A percentile compares a stretch with the other conserved stretches of the same genome.
phyloP scores from a whole-genome alignment of 495 filamentous ascomycete genomes.

The Lasiosphaeriaceae sp. region DNA sequence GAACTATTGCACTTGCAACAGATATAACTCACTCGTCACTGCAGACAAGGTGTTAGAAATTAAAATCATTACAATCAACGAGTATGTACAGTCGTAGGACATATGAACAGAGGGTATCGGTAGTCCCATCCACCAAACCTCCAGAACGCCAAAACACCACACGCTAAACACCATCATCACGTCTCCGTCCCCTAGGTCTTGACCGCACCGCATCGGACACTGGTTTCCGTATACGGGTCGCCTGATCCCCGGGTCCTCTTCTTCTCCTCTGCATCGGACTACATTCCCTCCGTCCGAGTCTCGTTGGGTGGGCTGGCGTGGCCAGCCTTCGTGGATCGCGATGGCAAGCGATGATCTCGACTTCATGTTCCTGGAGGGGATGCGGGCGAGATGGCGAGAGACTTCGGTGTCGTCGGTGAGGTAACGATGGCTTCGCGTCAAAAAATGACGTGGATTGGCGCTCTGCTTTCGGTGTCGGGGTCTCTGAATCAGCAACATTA shows the following conservation, averaged over 20 bases:
- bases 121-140: conserved; percentile 17
- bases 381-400: conserved; percentile 27
- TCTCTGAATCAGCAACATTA: conserved; percentile 30
- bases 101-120: conserved; percentile 31
- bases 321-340: conserved; percentile 18
- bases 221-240: conserved; percentile 39
- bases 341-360: conserved; percentile 6
- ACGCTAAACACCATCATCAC: conserved; percentile 7
- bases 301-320: conserved; percentile 11
- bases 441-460: conserved; percentile 25
- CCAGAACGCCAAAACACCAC: conserved; percentile 23
- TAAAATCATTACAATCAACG: conserved; percentile 9
- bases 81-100: conserved; percentile 23
- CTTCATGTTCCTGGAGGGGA: conserved; percentile 20
- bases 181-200: conserved; percentile 33
- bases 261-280: conserved; percentile 28
- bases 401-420: conserved; percentile 26
- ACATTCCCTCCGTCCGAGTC: conserved; percentile 21
- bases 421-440: conserved; percentile 22
- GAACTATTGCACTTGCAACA: conserved; percentile 7
- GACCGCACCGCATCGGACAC: conserved; percentile 29
- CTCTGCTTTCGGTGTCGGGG: conserved; percentile 37
- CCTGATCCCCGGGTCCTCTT: conserved; percentile 31
- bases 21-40: neutral
- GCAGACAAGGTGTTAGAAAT: neutral